phyloP scores from a whole-genome alignment of 2,329 filamentous ascomycete genomes.

The Alternaria sp. region DNA sequence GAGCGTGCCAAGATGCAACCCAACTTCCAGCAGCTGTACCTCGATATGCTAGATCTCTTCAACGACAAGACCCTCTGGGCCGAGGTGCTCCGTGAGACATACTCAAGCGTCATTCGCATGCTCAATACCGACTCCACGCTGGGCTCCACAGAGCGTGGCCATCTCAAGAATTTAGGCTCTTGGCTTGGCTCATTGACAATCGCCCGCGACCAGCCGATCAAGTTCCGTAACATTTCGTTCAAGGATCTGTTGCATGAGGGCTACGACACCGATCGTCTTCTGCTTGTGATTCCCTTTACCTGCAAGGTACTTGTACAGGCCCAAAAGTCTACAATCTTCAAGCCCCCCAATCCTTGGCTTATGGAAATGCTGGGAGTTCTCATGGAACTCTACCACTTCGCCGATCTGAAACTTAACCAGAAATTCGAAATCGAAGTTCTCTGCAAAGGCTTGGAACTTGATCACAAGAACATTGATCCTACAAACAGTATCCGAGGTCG shows the following conservation, averaged over 20 bases:
- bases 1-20: constrained; percentile 96
- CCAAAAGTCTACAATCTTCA: constrained; percentile 84
- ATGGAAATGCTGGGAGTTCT: constrained; percentile 94
- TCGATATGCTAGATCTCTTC: constrained; percentile 85
- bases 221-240: constrained; percentile 96
- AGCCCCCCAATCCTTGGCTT: constrained; percentile 93
- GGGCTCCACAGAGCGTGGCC: constrained; percentile 82
- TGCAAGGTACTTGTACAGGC: constrained; percentile 94
- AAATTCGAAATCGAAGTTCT: constrained; percentile 99
- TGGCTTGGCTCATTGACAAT: constrained; percentile 95
- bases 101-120: constrained; percentile 81
- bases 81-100: constrained; percentile 92
- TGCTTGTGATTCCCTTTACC: constrained; percentile 94
- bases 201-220: constrained; percentile 92
- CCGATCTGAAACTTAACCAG: constrained; percentile 91
- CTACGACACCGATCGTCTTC: constrained; percentile 86
- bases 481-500: constrained; percentile 85
- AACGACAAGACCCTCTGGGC: constrained; percentile 79
- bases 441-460: constrained; percentile 89
- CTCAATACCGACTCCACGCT: constrained; percentile 89
- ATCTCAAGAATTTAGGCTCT: constrained; percentile 89
- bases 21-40: constrained; percentile 92
- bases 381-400: constrained; percentile 91
- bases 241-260: constrained; percentile 94
- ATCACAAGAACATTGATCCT: constrained; percentile 89